Evolutionary conservation across 768 basidiomycete species (phyloP), one percentile per base, ranked within the genome.

Genomic region (Boletus sp.): DNA sequence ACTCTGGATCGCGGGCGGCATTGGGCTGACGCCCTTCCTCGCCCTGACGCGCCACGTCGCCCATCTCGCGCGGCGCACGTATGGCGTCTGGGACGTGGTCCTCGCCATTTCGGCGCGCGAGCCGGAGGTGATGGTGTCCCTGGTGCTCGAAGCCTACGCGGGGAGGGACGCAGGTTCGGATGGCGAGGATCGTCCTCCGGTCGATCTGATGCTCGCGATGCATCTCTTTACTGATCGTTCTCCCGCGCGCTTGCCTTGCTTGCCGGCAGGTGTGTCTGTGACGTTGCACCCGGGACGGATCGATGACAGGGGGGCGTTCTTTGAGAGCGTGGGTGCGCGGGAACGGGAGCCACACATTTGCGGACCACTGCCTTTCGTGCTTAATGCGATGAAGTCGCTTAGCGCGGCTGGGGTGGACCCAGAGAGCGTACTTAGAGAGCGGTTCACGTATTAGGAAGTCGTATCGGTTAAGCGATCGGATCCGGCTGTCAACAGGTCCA

Each of bases 11-110:
- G 83, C 82, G 1, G 84, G 83, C 23, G 84, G 84, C 1, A 85
- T 87, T 38, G 84, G 85, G 4, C 44, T 86, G 19, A 86, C 85
- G 17, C 84, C 83, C 0, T 86, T 83, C 66, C 62, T 86, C n/a
- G 76, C 77, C 27, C 77, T 85, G 78, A 71, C 83, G 1, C 51
- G 53, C 17, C 38, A 65, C 9, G 56, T 64, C 14, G 50, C 58
- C 17, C 46, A 53, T 13, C 59, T 66, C 17, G 50, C 57, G 25
- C 50, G 53, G 40, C 37, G 45, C 27, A 54, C 47, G 56, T 54
- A 57, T 9, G 66, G 65, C 3, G 27, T 56, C n/a, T 69, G 70
- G 68, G 75, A 82, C 56, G 71, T 85, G n/a, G 68, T 69, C 0
- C 70, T 85, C 29, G 65, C 77, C 4, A 55, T 84, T 3, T 77